Base-by-base conservation (phyloP, 1,284 basidiomycete species). In the Leccinum griseonigrum region DNA sequence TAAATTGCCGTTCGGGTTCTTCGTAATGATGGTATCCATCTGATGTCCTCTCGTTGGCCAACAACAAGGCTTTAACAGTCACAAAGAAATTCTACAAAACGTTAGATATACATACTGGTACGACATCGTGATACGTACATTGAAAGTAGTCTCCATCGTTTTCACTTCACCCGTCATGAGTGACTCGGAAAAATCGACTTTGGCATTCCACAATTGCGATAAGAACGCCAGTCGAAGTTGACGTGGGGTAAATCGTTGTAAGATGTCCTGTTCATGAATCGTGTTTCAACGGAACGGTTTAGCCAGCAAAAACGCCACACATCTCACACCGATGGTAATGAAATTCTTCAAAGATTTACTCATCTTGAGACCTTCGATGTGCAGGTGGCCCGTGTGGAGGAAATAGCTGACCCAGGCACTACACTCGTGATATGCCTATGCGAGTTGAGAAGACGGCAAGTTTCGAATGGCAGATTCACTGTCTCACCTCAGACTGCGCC, bases 341-440 rank as follows among this genome's bases (percentile, higher is more conserved):
- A 99, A 99, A 75, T 99, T 99, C 77, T 99, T 99, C 63, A 99
- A 79, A 8, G 95, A 97, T 78, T 99, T 99, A 79, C 93, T 95
- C 97, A 99, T 99, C 77, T 99, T 99, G 64, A 98, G 81, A 18
- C 97, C 97, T 75, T 98, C 96, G 70, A 99, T 99, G 77, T 99
- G 96, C 40, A 99, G 80, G 79, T 99, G 97, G 4, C 97, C 97
- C 0, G 97, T 99, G 77, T 99, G 97, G 59, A 99, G 78, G 79
- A 99, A 99, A 76, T 99, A 99, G 77, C 98, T 98, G 70, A 99
- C 95, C 97, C 97, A 99, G 72, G 95, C 86, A 32, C 81, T 77
- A 79, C 94, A 97, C 65, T 92, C 86, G 75, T 98, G 95, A 76
- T 92, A 97, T 3, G 95, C 95, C 92, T 95, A 63, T 38, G 56